Percentiles rank a stretch among this genome's conserved stretches.
Conservation (phyloP, 2,329 filamentous ascomycete species). For the Beauveria sp. region DNA sequence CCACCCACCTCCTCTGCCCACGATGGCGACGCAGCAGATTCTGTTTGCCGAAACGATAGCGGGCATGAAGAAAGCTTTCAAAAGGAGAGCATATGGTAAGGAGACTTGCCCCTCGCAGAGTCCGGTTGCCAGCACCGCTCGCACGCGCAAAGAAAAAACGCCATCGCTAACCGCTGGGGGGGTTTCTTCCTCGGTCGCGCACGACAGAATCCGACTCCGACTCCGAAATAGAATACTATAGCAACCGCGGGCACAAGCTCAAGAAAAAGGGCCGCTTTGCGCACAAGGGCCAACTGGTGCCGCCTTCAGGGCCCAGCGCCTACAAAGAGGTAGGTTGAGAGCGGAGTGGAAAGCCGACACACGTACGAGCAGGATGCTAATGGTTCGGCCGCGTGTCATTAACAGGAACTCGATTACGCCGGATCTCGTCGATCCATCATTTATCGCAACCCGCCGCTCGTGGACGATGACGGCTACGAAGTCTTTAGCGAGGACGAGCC, state of each 20-base stretch:
- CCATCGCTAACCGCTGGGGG: conserved; percentile 19
- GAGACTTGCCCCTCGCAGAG: not conserved
- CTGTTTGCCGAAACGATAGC: conserved; percentile 59
- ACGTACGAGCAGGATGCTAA: not conserved
- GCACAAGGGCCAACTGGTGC: conserved; percentile 60
- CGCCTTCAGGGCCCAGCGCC: conserved; percentile 55
- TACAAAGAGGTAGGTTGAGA: conserved; percentile 58
- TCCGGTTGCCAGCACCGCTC: conserved; percentile 1
- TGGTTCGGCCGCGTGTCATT: not conserved
- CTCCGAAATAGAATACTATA: conserved; percentile 58
- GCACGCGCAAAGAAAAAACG: not conserved
- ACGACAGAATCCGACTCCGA: conserved; percentile 68
- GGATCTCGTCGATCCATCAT: conserved; percentile 68
- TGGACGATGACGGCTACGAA: conserved; percentile 73
- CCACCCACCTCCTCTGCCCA: conserved; percentile 8
- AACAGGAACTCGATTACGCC: conserved; percentile 62
- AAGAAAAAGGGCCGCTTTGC: conserved; percentile 68
- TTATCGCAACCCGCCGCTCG: conserved; percentile 61
- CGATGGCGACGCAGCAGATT: conserved; percentile 47
- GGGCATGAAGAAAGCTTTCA: conserved; percentile 61
- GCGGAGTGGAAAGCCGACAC: not conserved
- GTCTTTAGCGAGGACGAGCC: conserved; percentile 67
- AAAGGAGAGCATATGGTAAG: conserved; percentile 55
- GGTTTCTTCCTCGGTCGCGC: not conserved
- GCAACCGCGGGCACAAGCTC: conserved; percentile 72